Percentiles rank a stretch among this genome's conserved stretches.
These are phyloP conservation scores for Zopfochytrium polystomum DNA, from an alignment of 371 early-diverging fungal genomes.

Conservation along the genomic window DNA sequence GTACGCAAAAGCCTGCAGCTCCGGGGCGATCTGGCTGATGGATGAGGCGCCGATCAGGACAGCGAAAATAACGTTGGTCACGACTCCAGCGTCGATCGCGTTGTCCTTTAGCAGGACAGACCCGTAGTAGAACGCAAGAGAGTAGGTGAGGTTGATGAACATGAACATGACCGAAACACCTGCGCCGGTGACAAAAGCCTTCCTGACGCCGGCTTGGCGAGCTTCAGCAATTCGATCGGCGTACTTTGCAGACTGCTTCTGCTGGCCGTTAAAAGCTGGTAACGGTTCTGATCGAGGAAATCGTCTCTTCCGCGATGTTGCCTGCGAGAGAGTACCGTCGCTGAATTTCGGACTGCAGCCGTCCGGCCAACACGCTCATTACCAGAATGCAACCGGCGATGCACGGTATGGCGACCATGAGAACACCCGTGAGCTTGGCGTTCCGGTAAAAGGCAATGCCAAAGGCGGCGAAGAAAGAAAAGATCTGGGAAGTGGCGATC, in stretches of 20 bases:
- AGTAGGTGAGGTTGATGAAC: slow-evolving; percentile 37
- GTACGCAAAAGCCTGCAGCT: slow-evolving; percentile 30
- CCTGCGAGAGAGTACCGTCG: slow-evolving; percentile 22
- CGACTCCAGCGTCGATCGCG: slow-evolving; percentile 20
- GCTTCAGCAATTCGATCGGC: slow-evolving; percentile 36
- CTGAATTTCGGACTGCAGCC: slow-evolving; percentile 15
- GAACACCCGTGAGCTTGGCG: slow-evolving; percentile 21
- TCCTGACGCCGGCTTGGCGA: slow-evolving; percentile 36
- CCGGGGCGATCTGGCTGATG: slow-evolving; percentile 27
- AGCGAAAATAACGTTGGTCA: slow-evolving; percentile 27
- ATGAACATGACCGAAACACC: slow-evolving; percentile 13
- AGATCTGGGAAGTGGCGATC: slow-evolving; percentile 12
- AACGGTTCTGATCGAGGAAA: slow-evolving; percentile 25
- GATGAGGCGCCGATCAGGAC: slow-evolving; percentile 38
- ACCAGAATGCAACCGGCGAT: slow-evolving; percentile 12
- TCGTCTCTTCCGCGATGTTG: slow-evolving; percentile 27
- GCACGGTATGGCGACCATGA: slow-evolving; percentile 22
- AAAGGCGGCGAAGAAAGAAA: slow-evolving; percentile 28
- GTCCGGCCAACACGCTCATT: slow-evolving; percentile 7
- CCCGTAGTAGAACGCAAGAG: too few relatives aligned
- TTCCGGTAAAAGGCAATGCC: slow-evolving; percentile 27
- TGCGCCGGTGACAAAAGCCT: slow-evolving; percentile 38
- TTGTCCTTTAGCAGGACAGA: slow-evolving; percentile 12
- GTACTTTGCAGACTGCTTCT: slow-evolving; percentile 65
- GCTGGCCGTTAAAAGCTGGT: slow-evolving; percentile 73